Conservation (phyloP, 805 yeast species). For the Lipomyces lipofer region DNA sequence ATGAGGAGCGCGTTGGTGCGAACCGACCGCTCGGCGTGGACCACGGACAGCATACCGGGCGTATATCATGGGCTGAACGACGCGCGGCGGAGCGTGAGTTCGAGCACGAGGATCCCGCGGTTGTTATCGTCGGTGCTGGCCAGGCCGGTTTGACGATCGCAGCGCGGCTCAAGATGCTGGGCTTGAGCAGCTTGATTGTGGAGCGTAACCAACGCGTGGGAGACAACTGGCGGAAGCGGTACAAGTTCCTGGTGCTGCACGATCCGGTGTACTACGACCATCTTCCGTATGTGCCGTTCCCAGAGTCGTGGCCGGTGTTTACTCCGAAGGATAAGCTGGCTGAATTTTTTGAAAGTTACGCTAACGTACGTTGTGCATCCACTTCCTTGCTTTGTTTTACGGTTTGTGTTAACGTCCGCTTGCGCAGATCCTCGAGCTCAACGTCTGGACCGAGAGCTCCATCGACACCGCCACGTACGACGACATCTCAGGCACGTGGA, state of each 20-base stretch:
- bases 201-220: constrained; percentile 44
- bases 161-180: constrained; percentile 46
- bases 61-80: constrained; percentile 46
- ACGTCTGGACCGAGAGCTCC: constrained; percentile 40
- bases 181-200: constrained; percentile 43
- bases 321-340: constrained; percentile 50
- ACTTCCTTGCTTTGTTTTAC: too few species aligned
- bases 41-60: constrained; percentile 44
- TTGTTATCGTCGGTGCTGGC: constrained; percentile 49
- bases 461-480: constrained; percentile 42
- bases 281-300: constrained; percentile 45
- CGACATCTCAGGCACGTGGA: constrained; percentile 38
- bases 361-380: constrained; percentile 25
- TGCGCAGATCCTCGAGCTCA: constrained; percentile 42
- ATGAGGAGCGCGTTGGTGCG: constrained; percentile 41
- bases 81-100: constrained; percentile 36
- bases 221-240: constrained; percentile 49
- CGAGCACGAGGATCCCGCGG: constrained; percentile 40
- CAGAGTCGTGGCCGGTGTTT: constrained; percentile 46
- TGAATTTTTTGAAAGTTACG: constrained; percentile 46
- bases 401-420: too few species aligned
- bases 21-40: constrained; percentile 43
- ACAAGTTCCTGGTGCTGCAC: constrained; percentile 47
- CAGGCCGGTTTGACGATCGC: constrained; percentile 48
- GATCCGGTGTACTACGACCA: constrained; percentile 49